Evolutionary conservation across 495 filamentous ascomycete genomes (phyloP), one percentile per base, ranked within the genome.

Genomic region (Xylaria acuta): DNA sequence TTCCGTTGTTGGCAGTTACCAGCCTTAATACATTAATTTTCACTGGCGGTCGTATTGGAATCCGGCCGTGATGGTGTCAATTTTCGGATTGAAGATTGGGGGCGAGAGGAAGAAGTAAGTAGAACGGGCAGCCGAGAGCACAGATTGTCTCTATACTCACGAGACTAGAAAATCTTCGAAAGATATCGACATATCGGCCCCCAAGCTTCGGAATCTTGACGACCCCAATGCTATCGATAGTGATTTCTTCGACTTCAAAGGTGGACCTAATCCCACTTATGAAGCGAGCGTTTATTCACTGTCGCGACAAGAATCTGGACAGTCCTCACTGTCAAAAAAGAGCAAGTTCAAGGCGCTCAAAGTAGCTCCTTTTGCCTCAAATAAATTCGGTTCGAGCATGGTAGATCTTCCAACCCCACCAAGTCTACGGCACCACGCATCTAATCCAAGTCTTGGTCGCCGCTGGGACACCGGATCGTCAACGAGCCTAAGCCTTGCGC

Each of bases 91-190:
- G 73, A 84, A 82, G 75, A 77, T 86, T 62, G 82, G 84, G 30
- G 80, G 80, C 71, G 78, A 80, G 53, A 86, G 82, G 75, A 86
- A 86, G 77, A 86, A 85, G 84, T 86, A 75, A 81, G 83, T 80
- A 47, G 20, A 40, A 22, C 22, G 36, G 20, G 36, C 11, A 74
- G 41, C 54, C 1, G 43, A 64, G 25, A 40, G 70, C 27, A 59
- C 38, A 20, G 12, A 20, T 27, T 47, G 67, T 49, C 40, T 3
- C 51, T n/a, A 41, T 58, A 64, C 73, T 80, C 64, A 78, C 70
- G 22, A 53, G 20, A 27, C 32, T 64, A 85, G 83, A 71, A 84
- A 83, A 74, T 53, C 76, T 40, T 75, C 79, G 25, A 78, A 80
- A 45, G 68, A 72, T 32, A 58, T 72, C 5, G 25, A 72, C 40